Conservation (phyloP, 1,284 basidiomycete genomes). For the Trametes sp. region DNA sequence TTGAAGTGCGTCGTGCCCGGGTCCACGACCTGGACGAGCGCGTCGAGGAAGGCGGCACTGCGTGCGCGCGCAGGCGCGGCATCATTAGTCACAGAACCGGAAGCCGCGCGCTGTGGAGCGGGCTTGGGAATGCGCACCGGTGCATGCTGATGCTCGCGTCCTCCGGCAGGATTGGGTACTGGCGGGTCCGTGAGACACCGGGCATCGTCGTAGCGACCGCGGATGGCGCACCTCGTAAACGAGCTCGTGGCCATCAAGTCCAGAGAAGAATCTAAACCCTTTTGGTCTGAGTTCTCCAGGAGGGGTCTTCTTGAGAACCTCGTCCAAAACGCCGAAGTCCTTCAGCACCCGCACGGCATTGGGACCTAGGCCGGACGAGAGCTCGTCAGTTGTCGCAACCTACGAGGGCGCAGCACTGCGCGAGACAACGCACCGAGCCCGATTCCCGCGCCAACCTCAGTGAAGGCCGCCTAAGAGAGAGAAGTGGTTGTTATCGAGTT, state of each 20-base stretch:
- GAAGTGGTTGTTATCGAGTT: background rate
- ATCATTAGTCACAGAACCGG: background rate
- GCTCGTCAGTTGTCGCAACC: background rate
- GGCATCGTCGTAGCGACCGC: background rate
- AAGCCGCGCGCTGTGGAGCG: background rate
- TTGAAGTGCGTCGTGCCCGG: constrained; percentile 53
- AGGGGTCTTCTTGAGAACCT: constrained; percentile 49
- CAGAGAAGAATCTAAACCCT: constrained; percentile 52
- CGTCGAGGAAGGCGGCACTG: constrained; percentile 58
- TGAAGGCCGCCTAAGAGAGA: constrained; percentile 48
- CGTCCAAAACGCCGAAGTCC: constrained; percentile 53
- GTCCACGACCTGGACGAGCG: constrained; percentile 53
- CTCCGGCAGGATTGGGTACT: constrained; percentile 27
- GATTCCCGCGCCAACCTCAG: constrained; percentile 62
- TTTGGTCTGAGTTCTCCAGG: constrained; percentile 44
- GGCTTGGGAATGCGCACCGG: constrained; percentile 33
- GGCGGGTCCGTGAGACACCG: background rate
- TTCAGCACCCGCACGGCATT: constrained; percentile 58
- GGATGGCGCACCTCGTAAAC: constrained; percentile 52
- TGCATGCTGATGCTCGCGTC: constrained; percentile 44
- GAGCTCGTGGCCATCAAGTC: constrained; percentile 49
- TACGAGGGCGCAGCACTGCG: background rate
- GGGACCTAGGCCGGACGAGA: constrained; percentile 46
- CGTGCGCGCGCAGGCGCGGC: background rate
- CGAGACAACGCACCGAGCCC: constrained; percentile 50